These are phyloP conservation scores for Narthecium ossifragum DNA, from an alignment of 106 monocot genomes.

Conservation along the genomic window DNA sequence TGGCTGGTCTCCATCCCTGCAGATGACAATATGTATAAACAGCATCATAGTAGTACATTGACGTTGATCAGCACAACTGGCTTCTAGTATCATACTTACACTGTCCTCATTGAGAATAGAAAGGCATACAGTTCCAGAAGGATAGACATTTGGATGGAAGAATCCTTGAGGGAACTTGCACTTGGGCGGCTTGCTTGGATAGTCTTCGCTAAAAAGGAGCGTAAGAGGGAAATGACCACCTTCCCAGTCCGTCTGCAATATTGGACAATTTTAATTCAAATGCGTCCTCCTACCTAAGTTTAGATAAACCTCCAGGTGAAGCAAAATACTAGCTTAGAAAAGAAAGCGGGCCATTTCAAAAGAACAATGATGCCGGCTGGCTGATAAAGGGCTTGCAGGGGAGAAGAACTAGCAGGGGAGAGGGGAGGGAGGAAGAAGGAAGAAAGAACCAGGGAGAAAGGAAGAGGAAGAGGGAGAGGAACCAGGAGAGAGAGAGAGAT, in stretches of 20 bases:
- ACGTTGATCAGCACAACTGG: neutral
- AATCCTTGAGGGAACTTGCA: constrained; percentile 40
- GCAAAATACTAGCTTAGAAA: too few species aligned
- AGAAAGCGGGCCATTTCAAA: too few species aligned
- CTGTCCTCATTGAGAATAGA: constrained; percentile 41
- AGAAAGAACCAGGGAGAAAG: too few species aligned
- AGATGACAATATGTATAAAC: neutral
- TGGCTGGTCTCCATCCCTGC: constrained; percentile 32
- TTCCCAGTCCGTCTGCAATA: constrained; percentile 38
- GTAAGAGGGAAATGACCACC: constrained; percentile 31
- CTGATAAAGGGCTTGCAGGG: too few species aligned
- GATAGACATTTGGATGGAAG: constrained; percentile 41
- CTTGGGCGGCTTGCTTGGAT: constrained; percentile 42
- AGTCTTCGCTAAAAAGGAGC: constrained; percentile 29
- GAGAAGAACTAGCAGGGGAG: too few species aligned
- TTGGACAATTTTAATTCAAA: too few species aligned
- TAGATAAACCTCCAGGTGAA: too few species aligned
- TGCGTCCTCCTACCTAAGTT: too few species aligned
- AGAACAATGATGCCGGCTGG: too few species aligned
- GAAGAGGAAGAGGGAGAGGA: too few species aligned
- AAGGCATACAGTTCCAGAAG: constrained; percentile 38
- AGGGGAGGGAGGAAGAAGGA: too few species aligned
- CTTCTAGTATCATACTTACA: constrained; percentile 3
- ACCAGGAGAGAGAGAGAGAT: too few species aligned
- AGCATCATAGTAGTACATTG: neutral